Conservation (phyloP, 2,329 filamentous ascomycete genomes). For the Aspergillus felis region DNA sequence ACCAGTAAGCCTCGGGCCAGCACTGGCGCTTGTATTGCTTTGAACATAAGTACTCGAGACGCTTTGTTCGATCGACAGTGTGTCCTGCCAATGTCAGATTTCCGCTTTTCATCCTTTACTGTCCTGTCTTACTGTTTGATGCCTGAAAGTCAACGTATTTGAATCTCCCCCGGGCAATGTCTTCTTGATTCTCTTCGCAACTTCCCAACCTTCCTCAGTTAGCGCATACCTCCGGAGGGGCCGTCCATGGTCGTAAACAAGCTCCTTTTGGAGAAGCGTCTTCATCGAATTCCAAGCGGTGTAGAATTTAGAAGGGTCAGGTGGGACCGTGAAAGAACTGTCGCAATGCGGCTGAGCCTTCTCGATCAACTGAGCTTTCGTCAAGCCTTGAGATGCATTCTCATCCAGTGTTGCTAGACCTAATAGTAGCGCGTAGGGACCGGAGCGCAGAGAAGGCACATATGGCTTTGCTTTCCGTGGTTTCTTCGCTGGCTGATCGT, state of each 20-base stretch:
- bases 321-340: slow-evolving; percentile 65
- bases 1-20: background rate
- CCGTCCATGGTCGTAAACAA: slow-evolving; percentile 67
- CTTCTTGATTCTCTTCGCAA: slow-evolving; percentile 61
- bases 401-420: slow-evolving; percentile 60
- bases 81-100: slow-evolving; percentile 4
- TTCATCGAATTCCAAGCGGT: slow-evolving; percentile 84
- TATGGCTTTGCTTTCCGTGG: slow-evolving; percentile 58
- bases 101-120: background rate
- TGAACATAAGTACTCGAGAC: background rate
- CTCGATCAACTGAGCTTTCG: slow-evolving; percentile 65
- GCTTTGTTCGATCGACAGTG: background rate
- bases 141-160: slow-evolving; percentile 13
- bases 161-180: slow-evolving; percentile 32
- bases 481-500: slow-evolving; percentile 52
- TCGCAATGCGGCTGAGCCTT: slow-evolving; percentile 69
- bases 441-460: slow-evolving; percentile 68
- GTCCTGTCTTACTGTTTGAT: slow-evolving; percentile 8
- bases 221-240: slow-evolving; percentile 65
- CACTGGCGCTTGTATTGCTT: background rate
- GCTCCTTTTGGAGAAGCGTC: slow-evolving; percentile 66
- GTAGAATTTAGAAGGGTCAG: slow-evolving; percentile 65
- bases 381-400: slow-evolving; percentile 54
- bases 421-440: slow-evolving; percentile 68
- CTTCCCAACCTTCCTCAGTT: slow-evolving; percentile 75